phyloP scores from a whole-genome alignment of 805 yeast species.

The Hemisphaericaspora nanyangensis region DNA sequence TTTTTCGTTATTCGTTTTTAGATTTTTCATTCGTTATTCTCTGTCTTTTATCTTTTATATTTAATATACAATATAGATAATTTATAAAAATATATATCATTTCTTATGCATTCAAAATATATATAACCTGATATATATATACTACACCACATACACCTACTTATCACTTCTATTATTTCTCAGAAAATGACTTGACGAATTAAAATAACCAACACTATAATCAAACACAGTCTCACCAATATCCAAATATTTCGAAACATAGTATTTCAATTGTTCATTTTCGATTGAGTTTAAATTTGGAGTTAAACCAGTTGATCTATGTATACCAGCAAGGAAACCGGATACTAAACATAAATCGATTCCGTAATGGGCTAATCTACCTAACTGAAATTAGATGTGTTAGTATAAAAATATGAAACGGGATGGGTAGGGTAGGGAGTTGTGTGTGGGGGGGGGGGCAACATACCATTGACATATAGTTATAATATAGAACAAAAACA shows the following conservation, averaged over 20 bases:
- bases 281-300: conserved; percentile 49
- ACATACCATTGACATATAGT: neutral
- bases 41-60: no score
- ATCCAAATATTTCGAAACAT: conserved; percentile 64
- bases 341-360: conserved; percentile 61
- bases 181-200: conserved; percentile 69
- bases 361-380: conserved; percentile 54
- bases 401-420: neutral
- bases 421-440: neutral
- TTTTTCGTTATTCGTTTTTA: no score
- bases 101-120: no score
- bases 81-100: no score
- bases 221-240: conserved; percentile 85
- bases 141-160: no score
- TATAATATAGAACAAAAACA: no score
- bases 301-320: conserved; percentile 64
- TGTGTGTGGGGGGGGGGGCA: no score
- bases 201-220: conserved; percentile 62
- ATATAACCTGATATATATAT: no score
- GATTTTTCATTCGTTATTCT: no score
- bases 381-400: conserved; percentile 12
- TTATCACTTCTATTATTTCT: conserved; percentile 31
- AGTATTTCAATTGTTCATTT: conserved; percentile 43
- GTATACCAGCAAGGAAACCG: conserved; percentile 68
- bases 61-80: no score